These are phyloP conservation scores for Collybia nuda DNA, from an alignment of 768 basidiomycete species.

Conservation along the genomic window DNA sequence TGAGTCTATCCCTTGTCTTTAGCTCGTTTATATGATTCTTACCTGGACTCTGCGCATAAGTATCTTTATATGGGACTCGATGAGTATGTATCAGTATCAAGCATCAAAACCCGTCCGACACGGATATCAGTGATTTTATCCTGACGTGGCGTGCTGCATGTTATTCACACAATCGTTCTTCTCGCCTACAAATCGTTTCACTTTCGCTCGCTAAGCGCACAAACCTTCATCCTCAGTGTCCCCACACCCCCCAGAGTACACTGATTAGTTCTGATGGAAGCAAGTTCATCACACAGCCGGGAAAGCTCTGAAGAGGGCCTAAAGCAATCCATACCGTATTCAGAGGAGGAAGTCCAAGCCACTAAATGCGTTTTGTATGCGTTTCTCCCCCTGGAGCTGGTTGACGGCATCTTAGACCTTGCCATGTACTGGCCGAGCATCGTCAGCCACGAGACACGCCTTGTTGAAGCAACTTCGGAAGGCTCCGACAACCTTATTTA, in stretches of 20 bases:
- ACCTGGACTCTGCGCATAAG: too few species aligned
- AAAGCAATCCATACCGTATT: not conserved
- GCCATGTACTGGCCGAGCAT: slow-evolving; percentile 28
- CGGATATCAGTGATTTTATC: too few species aligned
- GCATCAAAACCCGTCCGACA: too few species aligned
- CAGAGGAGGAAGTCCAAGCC: slow-evolving; percentile 15
- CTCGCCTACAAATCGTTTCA: not conserved
- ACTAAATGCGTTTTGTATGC: slow-evolving; percentile 13
- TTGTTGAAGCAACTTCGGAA: slow-evolving; percentile 11
- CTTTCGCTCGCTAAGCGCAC: not conserved
- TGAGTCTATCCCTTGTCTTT: too few species aligned
- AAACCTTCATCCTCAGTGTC: not conserved
- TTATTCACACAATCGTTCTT: too few species aligned
- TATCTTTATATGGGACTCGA: too few species aligned
- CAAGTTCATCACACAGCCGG: not conserved
- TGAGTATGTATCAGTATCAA: too few species aligned
- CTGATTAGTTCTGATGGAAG: not conserved
- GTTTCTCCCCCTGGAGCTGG: slow-evolving; percentile 24
- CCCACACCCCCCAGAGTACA: not conserved
- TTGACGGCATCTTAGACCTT: slow-evolving; percentile 21
- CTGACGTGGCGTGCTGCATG: too few species aligned
- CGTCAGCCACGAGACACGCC: not conserved
- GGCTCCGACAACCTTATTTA: slow-evolving; percentile 14
- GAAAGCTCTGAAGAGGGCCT: not conserved
- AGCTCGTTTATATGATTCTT: too few species aligned